Evolutionary conservation across 805 yeast genomes (phyloP), one percentile per base, ranked within the genome.

Genomic region (Vanderwaltozyma yarrowii): DNA sequence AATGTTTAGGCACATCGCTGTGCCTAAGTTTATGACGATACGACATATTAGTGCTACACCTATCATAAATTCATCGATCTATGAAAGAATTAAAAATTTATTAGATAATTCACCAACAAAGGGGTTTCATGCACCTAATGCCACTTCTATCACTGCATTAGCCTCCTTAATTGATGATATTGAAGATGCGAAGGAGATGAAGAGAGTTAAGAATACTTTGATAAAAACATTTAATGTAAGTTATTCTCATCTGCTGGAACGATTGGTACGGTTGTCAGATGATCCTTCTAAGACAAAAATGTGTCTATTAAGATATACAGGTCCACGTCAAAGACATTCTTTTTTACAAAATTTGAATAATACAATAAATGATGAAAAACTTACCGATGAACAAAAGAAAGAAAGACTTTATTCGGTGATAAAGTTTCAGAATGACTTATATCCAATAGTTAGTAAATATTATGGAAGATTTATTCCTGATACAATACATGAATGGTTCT

Each of bases 401-500:
- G 28, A 37, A 8, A 30, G 35, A 25, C 19, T 54, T 2, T 54
- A 55, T 38, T 29, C 41, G 10, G n/a, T 45, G 8, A 50, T 56
- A 7, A 29, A 39, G n/a, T 36, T 43, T 2, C 56, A 54, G 34
- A 41, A 44, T 26, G 43, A 41, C 5, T 15, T 48, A 11, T 49
- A 43, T 32, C 50, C 55, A 3, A 29, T 33, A 4, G 21, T 38
- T 2, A 36, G 43, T n/a, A 27, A 33, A 4, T 39, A 38, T 4
- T 19, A 30, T 3, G 47, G 47, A 2, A 37, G 51, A 10, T 33
- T 41, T 17, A 30, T 57, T 10, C 54, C 60, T 12, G 40, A 42
- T 16, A 32, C 29, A 1, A 40, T 56, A 6, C 61, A 58, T 35
- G 29, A 42, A 21, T 58, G 61, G 61, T 55, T 57, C 38, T 47